Percentiles rank a stretch among this genome's conserved stretches.
Conservation (phyloP, 495 filamentous ascomycete genomes). For the Neurospora sp. region DNA sequence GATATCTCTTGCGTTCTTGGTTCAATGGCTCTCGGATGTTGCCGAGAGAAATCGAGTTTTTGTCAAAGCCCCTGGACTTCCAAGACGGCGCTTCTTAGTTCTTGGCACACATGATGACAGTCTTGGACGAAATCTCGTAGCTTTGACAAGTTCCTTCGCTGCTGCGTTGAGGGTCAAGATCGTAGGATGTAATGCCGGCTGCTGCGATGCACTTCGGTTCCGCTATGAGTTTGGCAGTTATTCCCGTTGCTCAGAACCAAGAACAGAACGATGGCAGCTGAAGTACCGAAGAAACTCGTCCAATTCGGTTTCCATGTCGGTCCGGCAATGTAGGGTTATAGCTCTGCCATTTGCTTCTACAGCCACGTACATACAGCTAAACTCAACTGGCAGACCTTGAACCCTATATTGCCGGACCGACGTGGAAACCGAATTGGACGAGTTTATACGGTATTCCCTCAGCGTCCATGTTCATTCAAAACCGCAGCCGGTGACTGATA, state of each 20-base stretch:
- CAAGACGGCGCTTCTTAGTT: not conserved
- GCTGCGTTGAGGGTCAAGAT: not conserved
- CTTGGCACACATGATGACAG: not conserved
- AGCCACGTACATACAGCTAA: too few species aligned
- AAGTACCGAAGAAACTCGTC: too few species aligned
- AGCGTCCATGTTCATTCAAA: not conserved
- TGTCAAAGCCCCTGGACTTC: not conserved
- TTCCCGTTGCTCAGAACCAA: not conserved
- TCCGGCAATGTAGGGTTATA: too few species aligned
- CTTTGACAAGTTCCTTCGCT: not conserved
- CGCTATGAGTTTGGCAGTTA: not conserved
- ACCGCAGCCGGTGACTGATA: not conserved
- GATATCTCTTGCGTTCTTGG: not conserved
- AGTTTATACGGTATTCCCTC: too few species aligned
- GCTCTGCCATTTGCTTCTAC: too few species aligned
- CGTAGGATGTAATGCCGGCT: not conserved
- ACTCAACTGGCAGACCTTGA: too few species aligned
- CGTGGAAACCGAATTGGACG: too few species aligned
- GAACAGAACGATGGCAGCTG: not conserved
- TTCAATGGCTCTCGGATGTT: not conserved
- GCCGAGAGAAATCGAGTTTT: not conserved
- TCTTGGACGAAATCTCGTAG: not conserved
- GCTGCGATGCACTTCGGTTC: not conserved
- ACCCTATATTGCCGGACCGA: too few species aligned
- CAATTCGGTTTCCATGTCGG: too few species aligned